These are phyloP conservation scores for Euclidium syriacum DNA, from an alignment of 345 rosid genomes.

Conservation along the genomic window DNA sequence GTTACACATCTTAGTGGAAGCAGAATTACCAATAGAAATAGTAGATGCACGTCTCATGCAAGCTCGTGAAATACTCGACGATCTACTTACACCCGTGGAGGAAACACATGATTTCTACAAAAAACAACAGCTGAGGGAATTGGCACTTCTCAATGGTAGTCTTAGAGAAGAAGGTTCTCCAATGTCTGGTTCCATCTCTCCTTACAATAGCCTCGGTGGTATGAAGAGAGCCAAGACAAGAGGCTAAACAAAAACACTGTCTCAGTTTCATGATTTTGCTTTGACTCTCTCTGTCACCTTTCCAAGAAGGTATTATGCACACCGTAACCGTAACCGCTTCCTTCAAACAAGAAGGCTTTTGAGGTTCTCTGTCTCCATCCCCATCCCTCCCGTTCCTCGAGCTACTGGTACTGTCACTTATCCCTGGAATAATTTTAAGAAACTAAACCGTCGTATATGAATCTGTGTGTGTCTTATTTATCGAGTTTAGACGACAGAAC, in stretches of 20 bases:
- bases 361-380: slow-evolving; percentile 27
- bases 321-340: slow-evolving; percentile 17
- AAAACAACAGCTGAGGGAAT: slow-evolving; percentile 94
- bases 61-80: slow-evolving; percentile 91
- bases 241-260: slow-evolving; percentile 46
- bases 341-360: slow-evolving; percentile 28
- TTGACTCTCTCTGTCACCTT: slow-evolving; percentile 22
- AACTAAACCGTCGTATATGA: slow-evolving; percentile 8
- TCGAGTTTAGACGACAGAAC: slow-evolving; percentile 16
- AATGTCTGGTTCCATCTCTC: slow-evolving; percentile 94
- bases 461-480: slow-evolving; percentile 21
- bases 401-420: slow-evolving; percentile 28
- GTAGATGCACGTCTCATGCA: slow-evolving; percentile 88
- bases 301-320: slow-evolving; percentile 27
- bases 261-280: neutral
- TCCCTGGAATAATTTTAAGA: slow-evolving; percentile 29
- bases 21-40: slow-evolving; percentile 87
- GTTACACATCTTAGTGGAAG: slow-evolving; percentile 91
- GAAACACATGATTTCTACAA: slow-evolving; percentile 95
- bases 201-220: slow-evolving; percentile 91
- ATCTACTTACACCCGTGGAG: slow-evolving; percentile 86
- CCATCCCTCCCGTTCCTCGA: slow-evolving; percentile 4
- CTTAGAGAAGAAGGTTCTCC: slow-evolving; percentile 93
- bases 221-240: slow-evolving; percentile 99
- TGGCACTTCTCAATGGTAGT: slow-evolving; percentile 93